Percentiles rank a stretch among this genome's conserved stretches.
Evolutionary conservation across 148 eudicot genomes (phyloP).

Genomic region (Chenopodium suecicum): DNA sequence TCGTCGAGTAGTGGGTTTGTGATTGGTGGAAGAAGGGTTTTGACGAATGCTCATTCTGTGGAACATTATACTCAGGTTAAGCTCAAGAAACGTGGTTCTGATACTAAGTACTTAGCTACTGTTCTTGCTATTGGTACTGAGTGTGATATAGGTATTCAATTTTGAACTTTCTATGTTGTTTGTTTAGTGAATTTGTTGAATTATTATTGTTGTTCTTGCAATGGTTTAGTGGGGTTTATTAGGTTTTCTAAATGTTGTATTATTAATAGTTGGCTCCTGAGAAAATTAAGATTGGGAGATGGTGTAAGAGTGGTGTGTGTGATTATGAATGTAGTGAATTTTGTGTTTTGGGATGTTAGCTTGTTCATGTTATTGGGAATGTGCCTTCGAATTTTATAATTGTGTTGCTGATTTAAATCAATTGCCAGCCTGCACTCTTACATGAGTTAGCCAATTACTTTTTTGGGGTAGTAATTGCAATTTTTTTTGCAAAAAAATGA

Average conservation of each 20-base stretch:
- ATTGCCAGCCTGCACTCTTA: too few species aligned
- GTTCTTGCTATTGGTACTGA: conserved; percentile 83
- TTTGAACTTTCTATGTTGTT: not conserved
- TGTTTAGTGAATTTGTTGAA: not conserved
- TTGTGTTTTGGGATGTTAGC: not conserved
- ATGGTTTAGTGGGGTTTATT: not conserved
- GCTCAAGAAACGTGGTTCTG: conserved; percentile 79
- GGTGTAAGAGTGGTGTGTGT: not conserved
- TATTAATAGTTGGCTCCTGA: not conserved
- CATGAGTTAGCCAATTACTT: too few species aligned
- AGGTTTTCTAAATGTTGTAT: not conserved
- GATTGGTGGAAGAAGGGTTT: conserved; percentile 59
- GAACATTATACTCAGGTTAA: conserved; percentile 86
- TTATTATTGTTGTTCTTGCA: not conserved
- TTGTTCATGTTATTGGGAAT: not conserved
- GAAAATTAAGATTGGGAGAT: not conserved
- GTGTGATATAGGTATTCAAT: conserved; percentile 65
- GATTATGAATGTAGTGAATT: not conserved
- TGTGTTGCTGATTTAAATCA: too few species aligned
- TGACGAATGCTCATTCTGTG: conserved; percentile 85
- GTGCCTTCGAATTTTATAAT: not conserved
- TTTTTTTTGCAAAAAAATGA: too few species aligned
- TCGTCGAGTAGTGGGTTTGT: conserved; percentile 89
- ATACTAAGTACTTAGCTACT: conserved; percentile 74
- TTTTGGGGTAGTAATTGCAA: too few species aligned